Percentiles rank a stretch among this genome's conserved stretches.
Conservation (phyloP, 495 filamentous ascomycete genomes). For the Aspergillus mulundensis region DNA sequence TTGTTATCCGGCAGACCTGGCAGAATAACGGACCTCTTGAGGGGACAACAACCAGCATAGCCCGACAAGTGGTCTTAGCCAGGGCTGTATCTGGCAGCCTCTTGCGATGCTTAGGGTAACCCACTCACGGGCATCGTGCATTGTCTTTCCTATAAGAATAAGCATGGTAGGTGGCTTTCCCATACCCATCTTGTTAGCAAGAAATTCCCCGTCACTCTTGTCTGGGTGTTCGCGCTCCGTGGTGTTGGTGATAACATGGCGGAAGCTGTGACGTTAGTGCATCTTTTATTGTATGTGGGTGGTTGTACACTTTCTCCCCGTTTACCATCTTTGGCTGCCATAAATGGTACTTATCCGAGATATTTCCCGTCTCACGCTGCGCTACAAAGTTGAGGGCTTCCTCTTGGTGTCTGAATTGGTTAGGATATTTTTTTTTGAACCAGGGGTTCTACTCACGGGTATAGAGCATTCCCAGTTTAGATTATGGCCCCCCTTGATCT, state of each 20-base stretch:
- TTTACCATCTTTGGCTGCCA: neutral
- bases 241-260: neutral
- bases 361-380: slow-evolving; percentile 6
- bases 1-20: neutral
- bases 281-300: too few relatives aligned
- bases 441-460: neutral
- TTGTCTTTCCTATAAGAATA: neutral
- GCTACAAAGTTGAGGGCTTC: slow-evolving; percentile 3
- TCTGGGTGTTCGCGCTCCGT: neutral
- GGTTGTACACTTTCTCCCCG: neutral
- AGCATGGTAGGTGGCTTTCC: slow-evolving; percentile 5
- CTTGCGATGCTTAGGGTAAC: neutral
- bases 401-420: slow-evolving; percentile 2
- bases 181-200: slow-evolving; percentile 9
- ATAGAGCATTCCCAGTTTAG: neutral
- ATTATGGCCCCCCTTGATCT: neutral
- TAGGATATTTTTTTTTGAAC: neutral
- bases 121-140: neutral
- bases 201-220: slow-evolving; percentile 1
- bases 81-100: neutral
- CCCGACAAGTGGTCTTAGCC: neutral
- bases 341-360: neutral
- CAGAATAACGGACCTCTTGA: too few relatives aligned
- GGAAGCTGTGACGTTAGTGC: neutral
- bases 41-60: slow-evolving; percentile 8